Base-by-base conservation (phyloP, 1,139 yeast genomes). In the Yamadazyma siamensis region DNA sequence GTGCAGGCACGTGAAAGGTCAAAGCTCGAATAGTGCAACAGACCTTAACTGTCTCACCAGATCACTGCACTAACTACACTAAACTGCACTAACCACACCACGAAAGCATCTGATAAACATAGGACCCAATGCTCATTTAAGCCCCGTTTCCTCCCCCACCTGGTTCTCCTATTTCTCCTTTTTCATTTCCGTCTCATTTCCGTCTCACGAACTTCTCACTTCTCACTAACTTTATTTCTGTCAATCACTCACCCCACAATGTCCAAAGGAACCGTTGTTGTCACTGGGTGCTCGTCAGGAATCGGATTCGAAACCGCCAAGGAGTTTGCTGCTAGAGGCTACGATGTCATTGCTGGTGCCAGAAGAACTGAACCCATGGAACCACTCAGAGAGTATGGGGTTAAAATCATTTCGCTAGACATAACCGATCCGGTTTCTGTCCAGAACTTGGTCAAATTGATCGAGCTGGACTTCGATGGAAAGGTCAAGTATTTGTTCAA, bases 211-310 rank as follows among this genome's bases (percentile, higher is more conserved):
- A n/a, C n/a, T n/a, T n/a, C n/a, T n/a, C n/a, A n/a, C n/a, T n/a
- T n/a, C n/a, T n/a, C n/a, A n/a, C n/a, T 13, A 14, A n/a, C 9
- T 16, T 11, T 10, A 8, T 18, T 18, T 18, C 10, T 18, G 10
- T 8, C 20, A 18, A 18, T 18, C 10, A 10, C 20, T 18, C 10
- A 18, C 7, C 20, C n/a, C n/a, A n/a, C n/a, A n/a, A 18, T 25
- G 18, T 5, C 22, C 10, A 34, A 28, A 25, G 35, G 34, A 12
- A 35, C 39, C 6, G 88, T 78, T 2, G 59, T 82, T 25, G 73
- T 85, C 19, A 85, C 94, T 1, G 95, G 94, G 6, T 85, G 86
- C 12, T 81, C 91, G 0, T 80, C 89, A 0, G 95, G 94, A 8
- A 85, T 85, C 34, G 95, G 94, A 4, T 75, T 61, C 49, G 76